A percentile compares a stretch with the other conserved stretches of the same genome.
Evolutionary conservation across 1,284 basidiomycete genomes (phyloP).

Genomic region (Heterobasidion occidentale): DNA sequence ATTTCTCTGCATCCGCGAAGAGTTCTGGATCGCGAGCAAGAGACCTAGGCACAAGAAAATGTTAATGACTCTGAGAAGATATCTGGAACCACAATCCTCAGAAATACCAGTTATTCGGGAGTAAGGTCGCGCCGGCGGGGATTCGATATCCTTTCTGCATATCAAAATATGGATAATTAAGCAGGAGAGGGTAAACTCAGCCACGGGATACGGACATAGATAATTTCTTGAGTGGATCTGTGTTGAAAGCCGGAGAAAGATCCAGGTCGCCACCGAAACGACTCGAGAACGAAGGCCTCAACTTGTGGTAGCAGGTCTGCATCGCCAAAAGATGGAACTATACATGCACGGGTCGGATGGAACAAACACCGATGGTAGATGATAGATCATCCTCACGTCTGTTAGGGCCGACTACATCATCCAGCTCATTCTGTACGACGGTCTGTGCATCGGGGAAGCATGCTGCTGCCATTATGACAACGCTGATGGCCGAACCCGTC

Average conservation of each 20-base stretch:
- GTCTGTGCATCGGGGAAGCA: conserved; percentile 46
- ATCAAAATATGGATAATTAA: neutral
- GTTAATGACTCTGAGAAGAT: neutral
- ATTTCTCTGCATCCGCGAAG: conserved; percentile 51
- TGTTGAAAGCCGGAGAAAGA: conserved; percentile 41
- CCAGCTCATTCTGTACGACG: conserved; percentile 53
- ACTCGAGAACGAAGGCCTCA: conserved; percentile 54
- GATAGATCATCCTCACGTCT: conserved; percentile 27
- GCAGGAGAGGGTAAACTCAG: too few relatives aligned
- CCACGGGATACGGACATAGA: conserved; percentile 35
- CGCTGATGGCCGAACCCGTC: conserved; percentile 49
- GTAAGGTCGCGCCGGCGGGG: conserved; percentile 48
- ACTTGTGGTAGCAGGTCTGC: conserved; percentile 42
- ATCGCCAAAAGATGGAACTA: conserved; percentile 47
- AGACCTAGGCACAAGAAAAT: conserved; percentile 24
- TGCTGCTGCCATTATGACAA: conserved; percentile 56
- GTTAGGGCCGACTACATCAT: conserved; percentile 46
- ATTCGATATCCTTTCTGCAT: conserved; percentile 44
- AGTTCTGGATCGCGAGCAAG: conserved; percentile 46
- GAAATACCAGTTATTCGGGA: conserved; percentile 52
- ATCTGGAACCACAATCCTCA: neutral
- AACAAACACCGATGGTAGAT: neutral
- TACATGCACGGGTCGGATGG: neutral
- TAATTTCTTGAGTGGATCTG: conserved; percentile 48
- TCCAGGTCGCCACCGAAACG: conserved; percentile 58